Conservation (phyloP, 1,139 yeast species). For the Sugiyamaella pinicola region DNA sequence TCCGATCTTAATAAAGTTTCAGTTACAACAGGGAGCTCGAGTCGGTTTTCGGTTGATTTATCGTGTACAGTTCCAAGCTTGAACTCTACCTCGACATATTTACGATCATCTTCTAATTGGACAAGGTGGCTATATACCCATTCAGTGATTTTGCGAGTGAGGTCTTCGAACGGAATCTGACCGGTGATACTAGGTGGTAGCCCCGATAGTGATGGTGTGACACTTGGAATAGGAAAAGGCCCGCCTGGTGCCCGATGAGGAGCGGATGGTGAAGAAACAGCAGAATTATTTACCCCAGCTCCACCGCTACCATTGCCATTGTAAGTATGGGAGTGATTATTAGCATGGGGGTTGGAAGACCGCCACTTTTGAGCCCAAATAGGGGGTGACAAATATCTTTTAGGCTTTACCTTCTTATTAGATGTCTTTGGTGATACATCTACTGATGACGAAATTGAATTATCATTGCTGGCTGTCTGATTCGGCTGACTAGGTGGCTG, state of each 20-base stretch:
- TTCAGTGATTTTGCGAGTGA: constrained; percentile 78
- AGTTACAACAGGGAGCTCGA: constrained; percentile 71
- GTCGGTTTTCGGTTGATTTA: constrained; percentile 62
- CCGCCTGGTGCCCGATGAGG: not conserved
- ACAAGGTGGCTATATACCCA: constrained; percentile 85
- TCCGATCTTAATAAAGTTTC: constrained; percentile 67
- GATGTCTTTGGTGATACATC: constrained; percentile 16
- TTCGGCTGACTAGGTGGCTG: constrained; percentile 1
- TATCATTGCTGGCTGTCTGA: not conserved
- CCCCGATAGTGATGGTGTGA: constrained; percentile 24
- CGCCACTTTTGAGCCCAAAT: constrained; percentile 82
- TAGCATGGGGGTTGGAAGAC: constrained; percentile 40
- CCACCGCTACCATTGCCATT: constrained; percentile 7
- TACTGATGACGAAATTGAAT: constrained; percentile 1
- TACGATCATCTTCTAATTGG: constrained; percentile 62
- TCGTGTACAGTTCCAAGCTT: constrained; percentile 79
- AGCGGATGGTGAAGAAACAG: constrained; percentile 11
- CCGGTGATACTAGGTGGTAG: constrained; percentile 60
- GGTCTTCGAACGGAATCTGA: constrained; percentile 76
- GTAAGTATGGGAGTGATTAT: not conserved
- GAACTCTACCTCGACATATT: constrained; percentile 74
- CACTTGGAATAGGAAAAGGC: not conserved
- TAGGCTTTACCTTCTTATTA: constrained; percentile 47
- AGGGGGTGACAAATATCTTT: constrained; percentile 66
- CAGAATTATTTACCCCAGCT: not conserved